Percentiles rank a stretch among this genome's conserved stretches.
Conservation (phyloP, 257 asterid genomes). For the Capsicum chinense region DNA sequence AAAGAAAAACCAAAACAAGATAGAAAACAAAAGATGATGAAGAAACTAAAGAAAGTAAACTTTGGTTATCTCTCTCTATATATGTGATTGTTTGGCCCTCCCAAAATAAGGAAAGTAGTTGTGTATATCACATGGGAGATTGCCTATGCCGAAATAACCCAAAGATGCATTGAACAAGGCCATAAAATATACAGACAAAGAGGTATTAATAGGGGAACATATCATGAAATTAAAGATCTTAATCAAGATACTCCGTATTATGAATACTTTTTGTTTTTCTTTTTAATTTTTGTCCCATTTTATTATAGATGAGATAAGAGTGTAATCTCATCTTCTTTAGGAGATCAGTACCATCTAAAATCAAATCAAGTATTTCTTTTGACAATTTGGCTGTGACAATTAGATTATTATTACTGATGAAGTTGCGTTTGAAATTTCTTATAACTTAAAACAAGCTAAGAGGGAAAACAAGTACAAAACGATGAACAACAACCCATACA, state of each 20-base stretch:
- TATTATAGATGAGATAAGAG: neutral
- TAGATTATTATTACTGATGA: neutral
- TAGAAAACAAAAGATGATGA: neutral
- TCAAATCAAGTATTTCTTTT: neutral
- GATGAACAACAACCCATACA: neutral
- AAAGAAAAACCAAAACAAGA: neutral
- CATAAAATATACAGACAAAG: conserved; percentile 15
- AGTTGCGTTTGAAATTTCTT: neutral
- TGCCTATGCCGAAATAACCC: conserved; percentile 16
- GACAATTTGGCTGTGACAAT: neutral
- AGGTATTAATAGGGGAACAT: conserved; percentile 20
- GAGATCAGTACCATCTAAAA: neutral
- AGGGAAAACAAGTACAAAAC: neutral
- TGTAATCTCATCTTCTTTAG: neutral
- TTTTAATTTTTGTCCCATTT: neutral
- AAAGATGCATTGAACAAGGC: conserved; percentile 25
- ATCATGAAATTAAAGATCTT: conserved; percentile 20
- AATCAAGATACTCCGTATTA: neutral
- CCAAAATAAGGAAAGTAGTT: conserved; percentile 29
- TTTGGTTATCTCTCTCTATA: neutral
- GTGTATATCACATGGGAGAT: conserved; percentile 27
- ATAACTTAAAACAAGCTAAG: neutral
- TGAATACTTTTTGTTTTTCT: conserved; percentile 8
- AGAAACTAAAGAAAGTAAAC: conserved; percentile 4
- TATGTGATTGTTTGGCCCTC: conserved; percentile 15